phyloP scores from a whole-genome alignment of 805 yeast species.

The Sungouiella thailandica region DNA sequence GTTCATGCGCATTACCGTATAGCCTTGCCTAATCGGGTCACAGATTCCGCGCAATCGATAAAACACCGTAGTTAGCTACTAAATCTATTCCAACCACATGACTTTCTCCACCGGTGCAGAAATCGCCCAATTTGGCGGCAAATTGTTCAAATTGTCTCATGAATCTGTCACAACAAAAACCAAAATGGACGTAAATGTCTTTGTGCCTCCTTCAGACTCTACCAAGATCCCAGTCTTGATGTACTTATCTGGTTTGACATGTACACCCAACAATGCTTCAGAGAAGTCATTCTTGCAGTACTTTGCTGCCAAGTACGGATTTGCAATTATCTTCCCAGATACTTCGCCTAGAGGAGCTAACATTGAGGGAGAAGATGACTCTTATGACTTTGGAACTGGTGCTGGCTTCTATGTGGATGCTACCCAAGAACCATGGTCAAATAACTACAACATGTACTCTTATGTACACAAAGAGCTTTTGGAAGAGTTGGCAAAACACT shows the following conservation, averaged over 20 bases:
- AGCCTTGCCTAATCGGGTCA: neutral
- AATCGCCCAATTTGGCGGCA: slow-evolving; percentile 68
- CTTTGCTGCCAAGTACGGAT: slow-evolving; percentile 74
- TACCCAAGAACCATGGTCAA: slow-evolving; percentile 61
- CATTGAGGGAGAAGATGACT: slow-evolving; percentile 73
- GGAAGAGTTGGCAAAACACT: slow-evolving; percentile 39
- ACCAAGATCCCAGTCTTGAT: slow-evolving; percentile 61
- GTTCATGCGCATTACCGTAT: neutral
- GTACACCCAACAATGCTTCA: slow-evolving; percentile 88
- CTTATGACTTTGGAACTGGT: slow-evolving; percentile 89
- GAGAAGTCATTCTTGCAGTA: slow-evolving; percentile 89
- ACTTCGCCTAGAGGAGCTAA: slow-evolving; percentile 90
- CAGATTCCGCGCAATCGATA: neutral
- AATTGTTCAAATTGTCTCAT: slow-evolving; percentile 70
- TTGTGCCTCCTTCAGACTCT: slow-evolving; percentile 54
- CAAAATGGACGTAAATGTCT: slow-evolving; percentile 79
- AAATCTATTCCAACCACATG: slow-evolving; percentile 34
- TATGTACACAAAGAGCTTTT: slow-evolving; percentile 77
- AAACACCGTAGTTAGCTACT: too few relatives aligned
- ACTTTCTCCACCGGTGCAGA: slow-evolving; percentile 48
- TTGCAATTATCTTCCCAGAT: slow-evolving; percentile 91
- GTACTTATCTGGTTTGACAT: slow-evolving; percentile 85
- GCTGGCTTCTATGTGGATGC: slow-evolving; percentile 95
- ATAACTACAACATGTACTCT: slow-evolving; percentile 80
- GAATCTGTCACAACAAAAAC: slow-evolving; percentile 61